Conservation (phyloP, 306 rosid genomes). For the Ochetophila trinervis region DNA sequence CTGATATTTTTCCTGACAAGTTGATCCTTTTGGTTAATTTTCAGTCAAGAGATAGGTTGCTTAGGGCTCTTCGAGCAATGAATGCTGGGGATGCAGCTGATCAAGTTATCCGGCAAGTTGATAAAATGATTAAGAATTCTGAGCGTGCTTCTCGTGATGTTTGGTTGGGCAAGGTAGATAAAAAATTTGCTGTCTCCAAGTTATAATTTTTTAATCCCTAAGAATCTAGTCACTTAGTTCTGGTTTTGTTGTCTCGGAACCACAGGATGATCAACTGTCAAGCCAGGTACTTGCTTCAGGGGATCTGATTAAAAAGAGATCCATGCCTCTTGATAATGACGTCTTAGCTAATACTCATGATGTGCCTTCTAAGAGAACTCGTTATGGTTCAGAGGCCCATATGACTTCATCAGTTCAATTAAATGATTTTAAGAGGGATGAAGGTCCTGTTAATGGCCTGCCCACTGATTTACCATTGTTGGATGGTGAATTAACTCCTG, state of each 20-base stretch:
- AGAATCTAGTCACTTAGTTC: conserved; percentile 12
- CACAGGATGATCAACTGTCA: conserved; percentile 69
- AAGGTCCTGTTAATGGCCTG: conserved; percentile 47
- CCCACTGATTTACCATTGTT: conserved; percentile 52
- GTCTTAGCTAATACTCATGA: conserved; percentile 69
- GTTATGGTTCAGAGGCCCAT: conserved; percentile 54
- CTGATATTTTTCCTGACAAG: conserved; percentile 25
- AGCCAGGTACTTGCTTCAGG: conserved; percentile 55
- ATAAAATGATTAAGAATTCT: conserved; percentile 69
- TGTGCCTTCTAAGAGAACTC: conserved; percentile 51
- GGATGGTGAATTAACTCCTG: conserved; percentile 71
- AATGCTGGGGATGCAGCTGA: conserved; percentile 96
- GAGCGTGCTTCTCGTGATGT: conserved; percentile 79
- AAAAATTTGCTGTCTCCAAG: conserved; percentile 4
- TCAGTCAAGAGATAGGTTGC: conserved; percentile 85
- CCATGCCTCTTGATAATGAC: conserved; percentile 58
- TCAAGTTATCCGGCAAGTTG: conserved; percentile 92
- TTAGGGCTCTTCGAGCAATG: conserved; percentile 78
- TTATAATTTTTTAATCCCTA: conserved; percentile 10
- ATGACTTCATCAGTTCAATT: conserved; percentile 43
- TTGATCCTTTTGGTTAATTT: conserved; percentile 26
- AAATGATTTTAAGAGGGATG: conserved; percentile 57
- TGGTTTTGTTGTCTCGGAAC: conserved; percentile 18
- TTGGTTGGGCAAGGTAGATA: conserved; percentile 64
- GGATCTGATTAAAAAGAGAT: conserved; percentile 67